Evolutionary conservation across 2,329 filamentous ascomycete genomes (phyloP).

Genomic region (Lecanicillium sp.): DNA sequence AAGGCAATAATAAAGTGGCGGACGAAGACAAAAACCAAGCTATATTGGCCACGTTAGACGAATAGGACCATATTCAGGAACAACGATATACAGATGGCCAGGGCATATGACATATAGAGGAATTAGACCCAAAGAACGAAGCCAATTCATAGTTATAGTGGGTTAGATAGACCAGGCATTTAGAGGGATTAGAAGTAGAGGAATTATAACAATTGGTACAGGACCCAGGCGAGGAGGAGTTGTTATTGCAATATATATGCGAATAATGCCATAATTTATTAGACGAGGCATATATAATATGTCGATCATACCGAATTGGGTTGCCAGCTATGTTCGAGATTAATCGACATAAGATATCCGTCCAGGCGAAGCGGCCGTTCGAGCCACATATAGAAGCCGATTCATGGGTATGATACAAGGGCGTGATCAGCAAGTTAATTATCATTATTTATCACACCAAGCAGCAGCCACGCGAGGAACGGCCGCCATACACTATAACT

Average conservation of each 20-base stretch:
- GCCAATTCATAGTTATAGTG: not conserved
- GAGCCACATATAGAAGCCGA: not conserved
- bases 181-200: not conserved
- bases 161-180: constrained; percentile 1
- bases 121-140: not conserved
- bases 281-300: not conserved
- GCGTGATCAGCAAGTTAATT: no score
- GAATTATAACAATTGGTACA: not conserved
- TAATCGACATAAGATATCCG: not conserved
- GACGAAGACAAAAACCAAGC: no score
- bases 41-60: no score
- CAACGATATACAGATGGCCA: no score
- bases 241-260: constrained; percentile 1
- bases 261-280: not conserved
- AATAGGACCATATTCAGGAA: no score
- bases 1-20: no score
- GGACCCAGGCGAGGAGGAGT: not conserved
- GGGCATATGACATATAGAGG: no score
- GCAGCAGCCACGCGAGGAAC: not conserved
- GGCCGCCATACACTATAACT: not conserved
- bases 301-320: no score
- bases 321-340: not conserved
- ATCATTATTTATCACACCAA: constrained; percentile 3
- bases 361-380: not conserved
- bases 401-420: constrained; percentile 1